These are phyloP conservation scores for Linum trigynum DNA, from an alignment of 345 rosid species.

Conservation along the genomic window DNA sequence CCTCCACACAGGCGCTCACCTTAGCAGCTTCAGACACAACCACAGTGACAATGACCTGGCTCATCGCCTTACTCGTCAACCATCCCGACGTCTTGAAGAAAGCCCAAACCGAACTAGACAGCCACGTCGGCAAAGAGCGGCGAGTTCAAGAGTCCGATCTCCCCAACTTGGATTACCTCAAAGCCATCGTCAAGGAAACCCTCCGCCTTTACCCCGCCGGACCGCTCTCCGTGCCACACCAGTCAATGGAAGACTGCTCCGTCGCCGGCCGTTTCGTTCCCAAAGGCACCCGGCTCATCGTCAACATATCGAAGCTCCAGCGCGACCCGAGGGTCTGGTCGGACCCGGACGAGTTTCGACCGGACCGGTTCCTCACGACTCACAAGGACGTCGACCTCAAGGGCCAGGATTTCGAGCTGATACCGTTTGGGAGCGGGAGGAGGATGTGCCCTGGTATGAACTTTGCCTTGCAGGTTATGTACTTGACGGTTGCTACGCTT, in stretches of 20 bases:
- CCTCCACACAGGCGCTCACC: neutral
- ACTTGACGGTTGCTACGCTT: neutral
- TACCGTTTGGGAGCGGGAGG: conserved; percentile 1
- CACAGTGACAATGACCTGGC: neutral
- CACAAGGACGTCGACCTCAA: neutral
- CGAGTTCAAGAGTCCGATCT: neutral
- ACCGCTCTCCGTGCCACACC: neutral
- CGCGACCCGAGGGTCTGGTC: neutral
- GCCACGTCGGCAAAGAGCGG: neutral
- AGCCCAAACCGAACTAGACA: neutral
- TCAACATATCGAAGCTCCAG: neutral
- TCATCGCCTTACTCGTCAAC: neutral
- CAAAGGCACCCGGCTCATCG: neutral
- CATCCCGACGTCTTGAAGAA: neutral
- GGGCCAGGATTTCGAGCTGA: neutral
- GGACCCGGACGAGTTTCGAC: neutral
- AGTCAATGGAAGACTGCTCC: neutral
- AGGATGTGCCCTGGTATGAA: conserved; percentile 5
- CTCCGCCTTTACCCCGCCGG: neutral
- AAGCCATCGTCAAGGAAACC: conserved; percentile 1
- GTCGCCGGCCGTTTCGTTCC: neutral
- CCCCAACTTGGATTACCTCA: neutral
- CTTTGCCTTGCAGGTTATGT: neutral
- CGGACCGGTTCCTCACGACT: neutral
- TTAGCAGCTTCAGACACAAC: neutral